Evolutionary conservation across 805 yeast species (phyloP), one percentile per base, ranked within the genome.

Genomic region (Lipomyces orientalis): DNA sequence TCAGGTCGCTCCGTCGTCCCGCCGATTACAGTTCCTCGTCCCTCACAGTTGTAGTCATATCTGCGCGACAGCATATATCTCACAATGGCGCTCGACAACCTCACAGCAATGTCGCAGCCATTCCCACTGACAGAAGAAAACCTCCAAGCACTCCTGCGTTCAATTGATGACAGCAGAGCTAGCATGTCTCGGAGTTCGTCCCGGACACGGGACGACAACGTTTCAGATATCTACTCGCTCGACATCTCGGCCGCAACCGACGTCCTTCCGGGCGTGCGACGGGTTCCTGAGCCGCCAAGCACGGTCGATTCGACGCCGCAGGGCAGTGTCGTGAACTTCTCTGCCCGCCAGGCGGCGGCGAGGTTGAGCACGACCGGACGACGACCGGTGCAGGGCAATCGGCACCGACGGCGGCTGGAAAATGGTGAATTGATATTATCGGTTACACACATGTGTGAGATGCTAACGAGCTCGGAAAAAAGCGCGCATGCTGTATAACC

Each of bases 71-170:
- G 8, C 49, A 43, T 6, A 19, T 16, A 43, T 43, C 14, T n/a
- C 22, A 43, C 49, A 43, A 43, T 43, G 49, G 22, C 49, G 2
- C 49, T 43, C 22, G n/a, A 16, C 49, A 43, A 43, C 49, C 8
- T 16, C 10, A 22, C 49, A 43, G 7, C 49, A 43, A 43, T 43
- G 49, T 6, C 49, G 6, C 49, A 43, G n/a, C 64, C 64, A 14
- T 63, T 65, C 55, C 71, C 68, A 33, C 63, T 68, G 31, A 68
- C 71, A n/a, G 72, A 69, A 39, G 72, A 65, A 61, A 69, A 69
- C 29, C 58, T 69, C 39, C 72, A 63, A 39, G 62, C 66, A 51
- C 62, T 69, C 9, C 54, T 68, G 34, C 64, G 59, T 14, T 60
- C 71, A 19, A 60, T 66, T 7, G 65, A 54, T 3, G 61, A 49